Percentiles rank a stretch among this genome's conserved stretches.
Conservation (phyloP, 2,329 filamentous ascomycete species). For the Dryadomyces quercivorus region DNA sequence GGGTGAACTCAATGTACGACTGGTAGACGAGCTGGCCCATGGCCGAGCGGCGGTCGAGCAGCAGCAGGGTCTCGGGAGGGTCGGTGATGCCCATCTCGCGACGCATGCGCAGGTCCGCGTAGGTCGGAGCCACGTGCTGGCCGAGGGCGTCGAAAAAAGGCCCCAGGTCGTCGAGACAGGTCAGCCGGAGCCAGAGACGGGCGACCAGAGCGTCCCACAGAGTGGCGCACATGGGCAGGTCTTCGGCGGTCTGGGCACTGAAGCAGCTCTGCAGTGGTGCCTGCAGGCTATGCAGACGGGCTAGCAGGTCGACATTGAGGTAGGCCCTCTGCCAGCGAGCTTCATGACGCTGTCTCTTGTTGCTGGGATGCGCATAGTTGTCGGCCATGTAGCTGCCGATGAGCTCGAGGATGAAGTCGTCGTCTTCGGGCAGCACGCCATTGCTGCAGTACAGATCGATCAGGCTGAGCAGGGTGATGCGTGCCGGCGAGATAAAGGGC, state of each 20-base stretch:
- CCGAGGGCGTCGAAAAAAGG: conserved; percentile 55
- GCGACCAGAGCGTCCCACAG: conserved; percentile 80
- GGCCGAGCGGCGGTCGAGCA: conserved; percentile 61
- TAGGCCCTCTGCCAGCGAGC: conserved; percentile 36
- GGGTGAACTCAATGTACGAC: conserved; percentile 65
- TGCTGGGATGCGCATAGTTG: conserved; percentile 20
- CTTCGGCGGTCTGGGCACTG: conserved; percentile 47
- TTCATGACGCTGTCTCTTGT: conserved; percentile 10
- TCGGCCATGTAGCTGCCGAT: conserved; percentile 35
- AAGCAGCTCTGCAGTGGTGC: conserved; percentile 9
- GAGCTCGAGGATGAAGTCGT: conserved; percentile 28
- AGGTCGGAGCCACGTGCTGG: conserved; percentile 46
- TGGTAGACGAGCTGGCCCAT: conserved; percentile 71
- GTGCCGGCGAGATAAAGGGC: conserved; percentile 23
- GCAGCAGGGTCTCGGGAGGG: conserved; percentile 38
- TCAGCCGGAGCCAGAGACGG: conserved; percentile 64
- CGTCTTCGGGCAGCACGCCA: conserved; percentile 27
- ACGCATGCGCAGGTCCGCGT: conserved; percentile 45
- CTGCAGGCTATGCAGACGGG: conserved; percentile 15
- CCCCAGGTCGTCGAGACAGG: conserved; percentile 71
- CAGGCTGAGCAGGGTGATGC: conserved; percentile 70
- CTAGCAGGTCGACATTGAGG: conserved; percentile 36
- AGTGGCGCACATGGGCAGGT: conserved; percentile 19
- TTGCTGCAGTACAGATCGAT: conserved; percentile 71
- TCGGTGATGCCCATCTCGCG: conserved; percentile 33